A percentile compares a stretch with the other conserved stretches of the same genome.
phyloP scores from a whole-genome alignment of 1,139 yeast species.

The Cylindricascospora bacillispora region DNA sequence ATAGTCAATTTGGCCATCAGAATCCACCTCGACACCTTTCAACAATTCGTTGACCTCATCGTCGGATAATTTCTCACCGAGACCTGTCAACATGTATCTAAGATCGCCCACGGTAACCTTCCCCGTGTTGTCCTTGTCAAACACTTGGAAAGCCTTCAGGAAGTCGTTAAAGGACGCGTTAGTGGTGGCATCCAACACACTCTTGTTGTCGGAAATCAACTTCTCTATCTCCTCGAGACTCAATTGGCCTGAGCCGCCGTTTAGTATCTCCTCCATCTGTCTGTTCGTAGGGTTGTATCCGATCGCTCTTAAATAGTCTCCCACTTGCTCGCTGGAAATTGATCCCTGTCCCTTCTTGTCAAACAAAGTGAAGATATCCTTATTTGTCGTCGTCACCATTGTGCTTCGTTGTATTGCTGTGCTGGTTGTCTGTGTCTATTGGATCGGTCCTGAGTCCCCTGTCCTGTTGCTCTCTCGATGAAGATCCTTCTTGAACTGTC shows the following conservation, averaged over 20 bases:
- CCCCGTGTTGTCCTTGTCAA: slow-evolving; percentile 92
- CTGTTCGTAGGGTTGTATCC: slow-evolving; percentile 88
- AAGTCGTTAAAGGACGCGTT: slow-evolving; percentile 54
- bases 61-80: slow-evolving; percentile 85
- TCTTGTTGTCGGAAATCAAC: slow-evolving; percentile 16
- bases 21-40: slow-evolving; percentile 87
- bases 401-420: slow-evolving; percentile 6
- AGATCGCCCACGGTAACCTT: slow-evolving; percentile 95
- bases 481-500: too few relatives aligned
- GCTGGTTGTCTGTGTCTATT: too few relatives aligned
- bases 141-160: slow-evolving; percentile 93
- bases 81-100: slow-evolving; percentile 81
- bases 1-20: slow-evolving; percentile 92
- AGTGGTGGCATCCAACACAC: slow-evolving; percentile 22
- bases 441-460: too few relatives aligned
- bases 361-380: slow-evolving; percentile 93
- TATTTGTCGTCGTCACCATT: slow-evolving; percentile 59
- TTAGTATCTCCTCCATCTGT: slow-evolving; percentile 17
- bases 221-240: slow-evolving; percentile 17
- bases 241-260: slow-evolving; percentile 8
- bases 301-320: slow-evolving; percentile 89
- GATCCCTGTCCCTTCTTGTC: slow-evolving; percentile 94
- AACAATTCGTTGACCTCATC: slow-evolving; percentile 90
- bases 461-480: too few relatives aligned
- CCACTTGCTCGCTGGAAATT: slow-evolving; percentile 78